Evolutionary conservation across 106 monocot genomes (phyloP).

Genomic region (Posidonia australis): DNA sequence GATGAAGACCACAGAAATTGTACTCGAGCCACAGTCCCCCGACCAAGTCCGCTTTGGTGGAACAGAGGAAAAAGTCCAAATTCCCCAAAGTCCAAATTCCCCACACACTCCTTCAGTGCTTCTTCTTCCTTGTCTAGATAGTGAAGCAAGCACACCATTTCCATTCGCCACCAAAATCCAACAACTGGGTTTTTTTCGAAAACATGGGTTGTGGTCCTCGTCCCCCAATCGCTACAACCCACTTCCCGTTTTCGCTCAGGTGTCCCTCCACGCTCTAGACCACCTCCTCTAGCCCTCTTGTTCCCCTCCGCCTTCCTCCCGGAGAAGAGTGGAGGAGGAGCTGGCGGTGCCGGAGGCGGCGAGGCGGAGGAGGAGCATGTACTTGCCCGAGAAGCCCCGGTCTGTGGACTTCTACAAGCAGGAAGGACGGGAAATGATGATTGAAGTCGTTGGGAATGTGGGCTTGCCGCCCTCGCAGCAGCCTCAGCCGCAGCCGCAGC

Average conservation of each 20-base stretch:
- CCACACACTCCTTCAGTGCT: too few relatives aligned
- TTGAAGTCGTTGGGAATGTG: constrained; percentile 31
- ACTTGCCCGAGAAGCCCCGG: constrained; percentile 56
- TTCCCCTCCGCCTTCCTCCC: neutral
- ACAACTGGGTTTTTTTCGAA: constrained; percentile 1
- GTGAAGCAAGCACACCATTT: too few relatives aligned
- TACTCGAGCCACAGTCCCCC: too few relatives aligned
- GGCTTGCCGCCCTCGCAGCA: constrained; percentile 3
- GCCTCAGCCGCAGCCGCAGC: neutral
- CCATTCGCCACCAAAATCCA: neutral
- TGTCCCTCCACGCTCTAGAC: neutral
- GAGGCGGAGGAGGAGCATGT: constrained; percentile 18
- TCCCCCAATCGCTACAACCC: neutral
- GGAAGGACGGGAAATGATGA: constrained; percentile 44
- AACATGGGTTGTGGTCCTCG: neutral
- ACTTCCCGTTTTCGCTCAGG: too few relatives aligned
- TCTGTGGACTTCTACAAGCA: constrained; percentile 49
- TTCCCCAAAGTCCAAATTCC: too few relatives aligned
- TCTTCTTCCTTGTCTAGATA: too few relatives aligned
- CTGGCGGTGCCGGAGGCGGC: neutral
- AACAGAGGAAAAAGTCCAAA: too few relatives aligned
- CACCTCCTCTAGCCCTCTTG: neutral
- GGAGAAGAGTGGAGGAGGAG: neutral
- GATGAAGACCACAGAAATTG: too few relatives aligned
- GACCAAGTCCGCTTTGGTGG: too few relatives aligned